Evolutionary conservation across 176 grass and related monocot genomes (phyloP), one percentile per base, ranked within the genome.

Genomic region (Oryza glaberrima): DNA sequence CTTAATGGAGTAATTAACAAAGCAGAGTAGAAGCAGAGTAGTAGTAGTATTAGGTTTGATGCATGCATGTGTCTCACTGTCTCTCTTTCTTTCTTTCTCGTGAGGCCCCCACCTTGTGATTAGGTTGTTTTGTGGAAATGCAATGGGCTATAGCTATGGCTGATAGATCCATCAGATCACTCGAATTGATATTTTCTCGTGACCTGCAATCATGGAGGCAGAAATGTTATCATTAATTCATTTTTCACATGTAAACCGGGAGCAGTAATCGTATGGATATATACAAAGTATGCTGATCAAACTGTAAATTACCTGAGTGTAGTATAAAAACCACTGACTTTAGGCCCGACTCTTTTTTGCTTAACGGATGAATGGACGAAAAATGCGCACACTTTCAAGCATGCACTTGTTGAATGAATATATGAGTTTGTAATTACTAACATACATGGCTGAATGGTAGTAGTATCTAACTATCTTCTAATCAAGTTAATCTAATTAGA

Each of bases 151-250:
- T 44, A 58, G 17, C 52, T 20, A 58, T 58, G 7, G 45, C 45
- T 58, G 17, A 32, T 58, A 20, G 52, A 20, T 58, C 52, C 3
- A 60, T n/a, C 56, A 9, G 7, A 22, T 9, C 2, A 9, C 0
- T 44, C 16, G 15, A 56, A 67, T 19, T 73, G 35, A 73, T 4
- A 65, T 40, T 23, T 83, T n/a, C 47, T 78, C 47, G 82, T 52
- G 30, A 25, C 38, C 1, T 63, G 77, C 11, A 46, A 51, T 44
- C 51, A 23, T 32, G 28, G 10, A 16, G 17, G 30, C 6, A 22
- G 56, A 60, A 22, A 60, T 60, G 51, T 19, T 56, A 56, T 7
- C 5, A 9, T 9, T 3, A 9, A 26, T 26, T 26, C 26, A 26
- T 26, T 26, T 26, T 9, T n/a, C 19, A n/a, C 19, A n/a, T 54